phyloP scores from a whole-genome alignment of 345 rosid genomes.

The Firmiana major region DNA sequence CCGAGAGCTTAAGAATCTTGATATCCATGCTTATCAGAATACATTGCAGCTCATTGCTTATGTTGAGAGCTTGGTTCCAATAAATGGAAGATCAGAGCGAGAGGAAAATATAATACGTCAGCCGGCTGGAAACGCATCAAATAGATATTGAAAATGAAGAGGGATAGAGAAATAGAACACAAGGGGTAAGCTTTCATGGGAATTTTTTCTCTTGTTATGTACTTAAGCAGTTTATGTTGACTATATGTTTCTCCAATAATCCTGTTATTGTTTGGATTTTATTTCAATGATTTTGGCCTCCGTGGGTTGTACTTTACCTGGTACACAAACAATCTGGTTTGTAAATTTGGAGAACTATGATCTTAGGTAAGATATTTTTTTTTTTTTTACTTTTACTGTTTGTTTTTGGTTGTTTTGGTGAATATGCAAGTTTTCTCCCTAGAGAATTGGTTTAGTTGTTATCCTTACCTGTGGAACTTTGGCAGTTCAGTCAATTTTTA shows the following conservation, averaged over 20 bases:
- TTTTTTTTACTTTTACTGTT: not conserved
- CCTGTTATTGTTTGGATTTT: not conserved
- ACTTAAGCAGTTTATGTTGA: not conserved
- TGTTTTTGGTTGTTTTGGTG: not conserved
- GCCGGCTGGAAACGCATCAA: not conserved
- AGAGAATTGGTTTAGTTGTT: not conserved
- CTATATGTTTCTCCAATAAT: not conserved
- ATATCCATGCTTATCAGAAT: not conserved
- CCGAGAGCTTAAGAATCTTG: slow-evolving; percentile 5
- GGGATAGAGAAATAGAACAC: not conserved
- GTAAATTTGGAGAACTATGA: not conserved
- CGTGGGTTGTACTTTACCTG: not conserved
- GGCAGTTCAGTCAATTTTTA: not conserved
- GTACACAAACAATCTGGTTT: not conserved
- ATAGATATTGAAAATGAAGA: slow-evolving; percentile 3
- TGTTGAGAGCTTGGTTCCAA: slow-evolving; percentile 3
- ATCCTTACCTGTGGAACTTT: not conserved
- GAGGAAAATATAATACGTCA: not conserved
- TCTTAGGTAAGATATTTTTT: not conserved
- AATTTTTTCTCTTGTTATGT: not conserved
- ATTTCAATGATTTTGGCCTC: not conserved
- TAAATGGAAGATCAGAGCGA: not conserved
- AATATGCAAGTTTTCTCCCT: not conserved
- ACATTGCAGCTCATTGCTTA: not conserved
- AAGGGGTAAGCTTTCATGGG: not conserved